Evolutionary conservation across 179 eudicot genomes (phyloP).

Genomic region (Carnegiea gigantea): DNA sequence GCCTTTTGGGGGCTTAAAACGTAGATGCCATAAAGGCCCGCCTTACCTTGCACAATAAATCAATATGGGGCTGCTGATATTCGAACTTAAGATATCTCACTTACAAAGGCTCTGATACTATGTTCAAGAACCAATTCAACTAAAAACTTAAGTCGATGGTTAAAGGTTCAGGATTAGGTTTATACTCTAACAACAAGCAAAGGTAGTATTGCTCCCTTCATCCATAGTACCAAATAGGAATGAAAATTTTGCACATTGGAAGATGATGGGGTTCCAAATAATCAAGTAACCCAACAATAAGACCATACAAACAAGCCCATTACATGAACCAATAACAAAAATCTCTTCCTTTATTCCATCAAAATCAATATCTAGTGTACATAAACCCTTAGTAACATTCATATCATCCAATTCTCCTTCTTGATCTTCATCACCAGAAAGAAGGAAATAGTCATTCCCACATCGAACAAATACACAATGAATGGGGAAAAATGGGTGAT

Average conservation of each 20-base stretch:
- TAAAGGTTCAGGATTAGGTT: no score
- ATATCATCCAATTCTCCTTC: neutral
- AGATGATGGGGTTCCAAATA: slow-evolving; percentile 29
- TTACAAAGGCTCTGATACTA: no score
- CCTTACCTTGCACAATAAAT: no score
- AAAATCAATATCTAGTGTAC: slow-evolving; percentile 18
- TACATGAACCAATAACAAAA: slow-evolving; percentile 30
- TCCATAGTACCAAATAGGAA: slow-evolving; percentile 3
- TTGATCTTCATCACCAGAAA: slow-evolving; percentile 13
- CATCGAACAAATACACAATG: slow-evolving; percentile 21
- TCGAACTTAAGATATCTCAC: no score
- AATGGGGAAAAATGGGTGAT: slow-evolving; percentile 1
- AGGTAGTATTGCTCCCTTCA: no score
- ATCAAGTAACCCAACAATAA: slow-evolving; percentile 26
- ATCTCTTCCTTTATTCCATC: slow-evolving; percentile 22
- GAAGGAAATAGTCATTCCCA: slow-evolving; percentile 17
- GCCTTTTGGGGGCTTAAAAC: no score
- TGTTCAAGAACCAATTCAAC: no score
- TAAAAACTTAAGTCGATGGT: no score
- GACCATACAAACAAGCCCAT: slow-evolving; percentile 29
- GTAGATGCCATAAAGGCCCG: no score
- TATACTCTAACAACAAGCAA: no score
- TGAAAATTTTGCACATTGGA: slow-evolving; percentile 14
- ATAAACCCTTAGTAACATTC: neutral
- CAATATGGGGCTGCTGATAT: no score